Conservation (phyloP, 1,284 basidiomycete genomes). For the Mixia osmundae region DNA sequence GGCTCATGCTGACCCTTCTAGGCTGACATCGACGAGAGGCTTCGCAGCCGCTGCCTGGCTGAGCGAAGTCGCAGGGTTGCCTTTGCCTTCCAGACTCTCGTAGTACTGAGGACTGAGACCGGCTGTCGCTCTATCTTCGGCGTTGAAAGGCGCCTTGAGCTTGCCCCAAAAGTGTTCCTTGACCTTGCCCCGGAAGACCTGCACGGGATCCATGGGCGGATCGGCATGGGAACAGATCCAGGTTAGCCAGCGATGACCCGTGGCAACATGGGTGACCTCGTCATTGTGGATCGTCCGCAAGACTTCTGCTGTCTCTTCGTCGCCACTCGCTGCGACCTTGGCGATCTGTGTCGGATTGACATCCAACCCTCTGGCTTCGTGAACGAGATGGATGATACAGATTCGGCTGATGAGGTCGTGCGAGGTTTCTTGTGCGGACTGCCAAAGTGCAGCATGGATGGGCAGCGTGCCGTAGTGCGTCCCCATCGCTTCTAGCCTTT, state of each 20-base stretch:
- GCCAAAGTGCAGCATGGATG: constrained; percentile 39
- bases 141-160: constrained; percentile 66
- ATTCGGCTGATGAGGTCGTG: constrained; percentile 47
- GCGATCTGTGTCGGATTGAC: constrained; percentile 66
- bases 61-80: background rate
- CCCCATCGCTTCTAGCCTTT: constrained; percentile 30
- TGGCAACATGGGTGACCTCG: constrained; percentile 51
- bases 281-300: constrained; percentile 58
- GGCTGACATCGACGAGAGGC: no score
- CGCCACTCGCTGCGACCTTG: constrained; percentile 43
- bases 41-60: background rate
- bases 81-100: background rate
- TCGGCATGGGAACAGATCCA: constrained; percentile 41
- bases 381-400: constrained; percentile 70
- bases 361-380: constrained; percentile 67
- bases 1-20: background rate
- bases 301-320: constrained; percentile 41
- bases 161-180: constrained; percentile 47
- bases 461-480: constrained; percentile 42
- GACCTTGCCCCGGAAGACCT: constrained; percentile 50
- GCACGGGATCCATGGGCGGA: constrained; percentile 41
- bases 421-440: constrained; percentile 48
- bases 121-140: constrained; percentile 45
- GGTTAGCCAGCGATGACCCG: constrained; percentile 59
- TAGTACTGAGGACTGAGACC: constrained; percentile 14